Evolutionary conservation across 768 basidiomycete species (phyloP), one percentile per base, ranked within the genome.

Genomic region (Calvatia gigantea): DNA sequence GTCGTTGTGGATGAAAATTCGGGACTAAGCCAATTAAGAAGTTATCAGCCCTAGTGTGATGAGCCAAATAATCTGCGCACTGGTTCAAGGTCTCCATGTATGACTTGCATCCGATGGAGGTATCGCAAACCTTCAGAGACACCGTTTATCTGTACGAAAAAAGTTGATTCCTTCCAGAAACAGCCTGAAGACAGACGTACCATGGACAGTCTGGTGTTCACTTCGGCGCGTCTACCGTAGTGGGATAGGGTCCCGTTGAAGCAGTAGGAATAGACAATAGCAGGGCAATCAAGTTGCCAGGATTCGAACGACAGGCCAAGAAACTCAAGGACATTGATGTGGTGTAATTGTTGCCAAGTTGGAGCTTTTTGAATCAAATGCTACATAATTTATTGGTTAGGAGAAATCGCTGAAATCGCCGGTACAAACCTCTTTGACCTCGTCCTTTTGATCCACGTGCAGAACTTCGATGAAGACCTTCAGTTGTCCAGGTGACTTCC

Each of bases 261-360:
- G 27, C 50, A 51, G 33, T 37, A 51, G n/a, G 50, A 33, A 6
- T 43, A 46, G 4, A 55, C 35, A 4, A 55, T 14, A 27, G 43
- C 44, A 23, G 54, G 44, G 48, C 43, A 23, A n/a, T 27, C 25
- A 27, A 15, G n/a, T 28, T 25, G 44, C 37, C 44, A 19, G 17
- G 15, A 19, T 7, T 37, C 33, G 0, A 25, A 12, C 7, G 19
- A 57, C 6, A 64, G 27, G 15, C 63, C 63, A 9, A 64, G 44
- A 51, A 64, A 60, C 37, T 58, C 51, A 12, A 64, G 57, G 11
- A 64, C 57, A 44, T 64, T 60, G 3, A 52, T 56, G 49, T 64
- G 59, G 9, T 58, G 39, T 49, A 64, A 55, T 14, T 43, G 38
- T 28, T 61, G 57, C 63, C 63, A 64, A 11, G 60, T 25, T 3